A percentile compares a stretch with the other conserved stretches of the same genome.
Conservation (phyloP, 2,329 filamentous ascomycete genomes). For the Plectosphaerella cucumerina region DNA sequence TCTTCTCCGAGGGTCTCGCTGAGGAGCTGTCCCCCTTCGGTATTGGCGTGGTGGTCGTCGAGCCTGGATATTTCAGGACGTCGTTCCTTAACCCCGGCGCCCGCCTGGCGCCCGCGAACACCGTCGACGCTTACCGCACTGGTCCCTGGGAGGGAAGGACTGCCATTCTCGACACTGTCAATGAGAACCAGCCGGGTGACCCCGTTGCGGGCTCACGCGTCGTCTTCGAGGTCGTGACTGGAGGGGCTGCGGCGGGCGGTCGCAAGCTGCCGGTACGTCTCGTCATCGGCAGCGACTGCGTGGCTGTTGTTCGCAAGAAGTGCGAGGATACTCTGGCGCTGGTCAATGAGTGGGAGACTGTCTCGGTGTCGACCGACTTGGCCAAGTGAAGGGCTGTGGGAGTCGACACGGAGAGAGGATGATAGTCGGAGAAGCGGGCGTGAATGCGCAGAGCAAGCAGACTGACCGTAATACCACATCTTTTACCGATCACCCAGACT, state of each 20-base stretch:
- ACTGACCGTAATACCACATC: no score
- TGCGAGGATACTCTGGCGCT: slow-evolving; percentile 35
- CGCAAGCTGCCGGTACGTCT: slow-evolving; percentile 48
- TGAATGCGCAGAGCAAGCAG: no score
- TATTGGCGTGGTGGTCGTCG: slow-evolving; percentile 17
- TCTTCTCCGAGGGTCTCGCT: slow-evolving; percentile 15
- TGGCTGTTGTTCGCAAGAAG: slow-evolving; percentile 37
- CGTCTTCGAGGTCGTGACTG: slow-evolving; percentile 52
- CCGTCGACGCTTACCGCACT: slow-evolving; percentile 25
- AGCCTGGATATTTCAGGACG: slow-evolving; percentile 6
- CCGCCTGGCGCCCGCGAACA: slow-evolving; percentile 19
- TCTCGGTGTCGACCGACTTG: slow-evolving; percentile 31
- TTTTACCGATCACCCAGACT: no score
- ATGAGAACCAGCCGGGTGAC: slow-evolving; percentile 52
- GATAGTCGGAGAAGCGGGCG: no score
- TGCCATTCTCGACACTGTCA: slow-evolving; percentile 22
- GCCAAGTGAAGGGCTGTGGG: background rate
- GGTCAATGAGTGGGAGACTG: slow-evolving; percentile 45
- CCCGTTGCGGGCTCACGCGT: slow-evolving; percentile 46
- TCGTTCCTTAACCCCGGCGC: slow-evolving; percentile 28
- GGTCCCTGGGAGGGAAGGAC: slow-evolving; percentile 22
- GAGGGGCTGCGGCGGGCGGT: slow-evolving; percentile 39
- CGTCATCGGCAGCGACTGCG: slow-evolving; percentile 48
- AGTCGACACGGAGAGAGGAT: no score
- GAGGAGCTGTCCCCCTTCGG: slow-evolving; percentile 22